Evolutionary conservation across 768 basidiomycete genomes (phyloP).

Genomic region (Rhizopogon roseolus): DNA sequence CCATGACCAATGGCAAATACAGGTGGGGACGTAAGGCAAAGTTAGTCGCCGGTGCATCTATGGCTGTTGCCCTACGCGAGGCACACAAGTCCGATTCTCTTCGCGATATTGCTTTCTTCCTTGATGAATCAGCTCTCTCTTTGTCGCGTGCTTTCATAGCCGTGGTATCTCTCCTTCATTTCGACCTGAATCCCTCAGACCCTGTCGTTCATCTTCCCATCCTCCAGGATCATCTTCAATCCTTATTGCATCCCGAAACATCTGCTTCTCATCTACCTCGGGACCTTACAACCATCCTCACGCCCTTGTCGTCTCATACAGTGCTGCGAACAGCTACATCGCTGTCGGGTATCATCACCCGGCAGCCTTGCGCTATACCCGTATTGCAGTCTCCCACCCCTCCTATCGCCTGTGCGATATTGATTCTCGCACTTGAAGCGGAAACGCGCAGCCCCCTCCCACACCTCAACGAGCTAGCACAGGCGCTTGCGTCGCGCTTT

Average conservation of each 20-base stretch:
- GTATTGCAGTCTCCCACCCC: conserved; percentile 37
- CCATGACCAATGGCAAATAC: conserved; percentile 51
- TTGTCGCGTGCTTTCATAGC: conserved; percentile 54
- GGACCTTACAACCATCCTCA: conserved; percentile 32
- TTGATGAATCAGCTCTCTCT: conserved; percentile 46
- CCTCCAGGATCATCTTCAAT: conserved; percentile 49
- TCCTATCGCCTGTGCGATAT: conserved; percentile 61
- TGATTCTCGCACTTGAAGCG: conserved; percentile 69
- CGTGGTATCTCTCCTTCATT: conserved; percentile 46
- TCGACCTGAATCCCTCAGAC: conserved; percentile 51
- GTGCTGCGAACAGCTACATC: conserved; percentile 38
- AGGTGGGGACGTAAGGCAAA: conserved; percentile 76
- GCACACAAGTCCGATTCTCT: conserved; percentile 62
- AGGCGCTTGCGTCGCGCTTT: conserved; percentile 47
- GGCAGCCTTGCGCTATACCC: conserved; percentile 33
- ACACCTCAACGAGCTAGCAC: conserved; percentile 52
- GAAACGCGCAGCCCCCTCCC: conserved; percentile 50
- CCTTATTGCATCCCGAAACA: conserved; percentile 28
- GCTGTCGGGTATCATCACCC: conserved; percentile 40
- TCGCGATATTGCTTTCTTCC: conserved; percentile 61
- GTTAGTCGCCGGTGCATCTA: conserved; percentile 60
- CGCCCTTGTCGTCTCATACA: conserved; percentile 35
- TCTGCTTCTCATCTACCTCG: conserved; percentile 23
- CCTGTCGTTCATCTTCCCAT: conserved; percentile 55
- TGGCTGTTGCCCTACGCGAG: conserved; percentile 71